Percentiles rank a stretch among this genome's conserved stretches.
Conservation (phyloP, 208 protist species). For the Leishmania amazonensis region DNA sequence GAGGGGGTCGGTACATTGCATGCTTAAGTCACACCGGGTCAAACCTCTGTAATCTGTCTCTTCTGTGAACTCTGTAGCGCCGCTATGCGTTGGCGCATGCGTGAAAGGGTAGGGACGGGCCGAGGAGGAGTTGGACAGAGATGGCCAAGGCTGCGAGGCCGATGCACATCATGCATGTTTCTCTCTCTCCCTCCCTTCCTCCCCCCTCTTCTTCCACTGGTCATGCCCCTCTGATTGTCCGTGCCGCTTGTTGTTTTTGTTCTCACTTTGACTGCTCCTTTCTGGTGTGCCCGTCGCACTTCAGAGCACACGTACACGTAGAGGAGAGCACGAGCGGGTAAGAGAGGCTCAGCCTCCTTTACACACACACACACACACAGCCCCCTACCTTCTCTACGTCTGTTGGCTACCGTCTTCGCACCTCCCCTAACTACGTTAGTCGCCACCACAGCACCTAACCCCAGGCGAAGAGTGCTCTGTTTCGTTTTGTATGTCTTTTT, state of each 20-base stretch:
- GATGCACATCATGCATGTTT: background rate
- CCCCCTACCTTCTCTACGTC: background rate
- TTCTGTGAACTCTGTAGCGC: background rate
- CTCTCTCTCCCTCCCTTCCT: background rate
- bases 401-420: background rate
- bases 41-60: background rate
- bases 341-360: background rate
- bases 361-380: background rate
- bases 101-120: background rate
- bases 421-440: background rate
- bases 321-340: background rate
- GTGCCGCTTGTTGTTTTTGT: background rate
- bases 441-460: background rate
- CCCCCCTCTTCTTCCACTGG: background rate
- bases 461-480: background rate
- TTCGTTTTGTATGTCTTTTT: background rate
- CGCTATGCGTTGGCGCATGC: background rate
- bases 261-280: constrained; percentile 1
- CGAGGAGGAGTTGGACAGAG: background rate
- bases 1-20: background rate
- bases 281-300: background rate
- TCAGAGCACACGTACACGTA: background rate
- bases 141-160: background rate
- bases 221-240: background rate
- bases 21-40: background rate